These are phyloP conservation scores for Syncephalastrum racemosum DNA, from an alignment of 371 early-diverging fungal species.

Conservation along the genomic window DNA sequence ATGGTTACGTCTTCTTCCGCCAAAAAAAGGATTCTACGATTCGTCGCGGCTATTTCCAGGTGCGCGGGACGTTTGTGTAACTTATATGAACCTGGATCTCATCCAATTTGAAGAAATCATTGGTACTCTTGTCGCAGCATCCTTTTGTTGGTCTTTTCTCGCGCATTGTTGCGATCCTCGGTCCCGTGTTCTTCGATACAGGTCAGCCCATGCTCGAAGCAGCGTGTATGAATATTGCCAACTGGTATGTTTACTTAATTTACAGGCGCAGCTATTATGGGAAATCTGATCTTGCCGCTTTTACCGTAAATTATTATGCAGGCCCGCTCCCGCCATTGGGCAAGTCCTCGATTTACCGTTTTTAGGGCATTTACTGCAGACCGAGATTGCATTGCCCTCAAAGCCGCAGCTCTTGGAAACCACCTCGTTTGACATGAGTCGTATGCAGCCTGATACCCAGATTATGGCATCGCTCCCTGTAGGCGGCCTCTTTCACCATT, in stretches of 20 bases:
- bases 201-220: constrained; percentile 82
- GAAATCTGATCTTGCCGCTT: no score
- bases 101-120: constrained; percentile 65
- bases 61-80: constrained; percentile 17
- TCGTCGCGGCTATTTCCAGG: constrained; percentile 90
- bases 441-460: constrained; percentile 65
- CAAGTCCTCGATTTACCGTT: constrained; percentile 70
- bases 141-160: constrained; percentile 87
- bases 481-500: constrained; percentile 74
- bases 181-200: constrained; percentile 76
- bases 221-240: constrained; percentile 77
- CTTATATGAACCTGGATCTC: neutral
- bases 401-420: constrained; percentile 85
- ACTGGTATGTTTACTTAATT: constrained; percentile 57
- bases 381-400: constrained; percentile 74
- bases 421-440: constrained; percentile 68
- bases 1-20: constrained; percentile 94
- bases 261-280: no score
- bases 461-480: constrained; percentile 74
- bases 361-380: constrained; percentile 65
- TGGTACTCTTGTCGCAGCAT: constrained; percentile 86
- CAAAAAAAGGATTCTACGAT: constrained; percentile 85
- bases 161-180: constrained; percentile 71
- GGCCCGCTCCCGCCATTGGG: constrained; percentile 32
- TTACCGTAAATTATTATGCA: constrained; percentile 7